Conservation (phyloP, 352 stramenopile genomes). For the Elongisporangium anandrum region DNA sequence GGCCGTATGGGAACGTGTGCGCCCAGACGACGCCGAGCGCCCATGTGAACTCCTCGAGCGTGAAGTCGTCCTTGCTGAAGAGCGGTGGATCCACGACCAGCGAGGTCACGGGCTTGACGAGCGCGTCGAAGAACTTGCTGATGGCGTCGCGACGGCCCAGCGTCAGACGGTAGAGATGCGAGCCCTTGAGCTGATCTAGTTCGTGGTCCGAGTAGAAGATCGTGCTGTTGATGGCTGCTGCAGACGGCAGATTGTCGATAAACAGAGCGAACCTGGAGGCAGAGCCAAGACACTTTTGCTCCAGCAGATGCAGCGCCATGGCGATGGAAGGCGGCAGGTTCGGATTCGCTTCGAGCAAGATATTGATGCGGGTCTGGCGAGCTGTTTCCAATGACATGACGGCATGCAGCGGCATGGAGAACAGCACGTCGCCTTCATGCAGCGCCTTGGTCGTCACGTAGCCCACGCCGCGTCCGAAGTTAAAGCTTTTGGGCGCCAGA, state of each 20-base stretch:
- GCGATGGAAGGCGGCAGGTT: constrained; percentile 34
- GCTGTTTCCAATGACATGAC: constrained; percentile 39
- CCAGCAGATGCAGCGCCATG: constrained; percentile 37
- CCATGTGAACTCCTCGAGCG: constrained; percentile 36
- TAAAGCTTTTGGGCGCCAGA: constrained; percentile 25
- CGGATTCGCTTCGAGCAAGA: constrained; percentile 39
- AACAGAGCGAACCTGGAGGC: constrained; percentile 37
- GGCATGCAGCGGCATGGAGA: constrained; percentile 23
- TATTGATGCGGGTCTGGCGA: constrained; percentile 19
- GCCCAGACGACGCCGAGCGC: constrained; percentile 43
- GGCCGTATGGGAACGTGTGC: constrained; percentile 21
- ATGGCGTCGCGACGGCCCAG: constrained; percentile 22
- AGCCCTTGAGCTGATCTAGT: constrained; percentile 27
- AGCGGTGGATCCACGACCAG: constrained; percentile 32
- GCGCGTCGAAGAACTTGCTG: constrained; percentile 33
- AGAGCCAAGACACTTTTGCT: constrained; percentile 30
- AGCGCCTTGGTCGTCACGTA: constrained; percentile 14
- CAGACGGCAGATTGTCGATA: constrained; percentile 18
- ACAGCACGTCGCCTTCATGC: constrained; percentile 12
- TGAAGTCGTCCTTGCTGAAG: constrained; percentile 41
- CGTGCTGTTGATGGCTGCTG: constrained; percentile 25
- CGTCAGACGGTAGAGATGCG: constrained; percentile 30
- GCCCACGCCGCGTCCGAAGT: constrained; percentile 35
- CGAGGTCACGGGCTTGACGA: constrained; percentile 31
- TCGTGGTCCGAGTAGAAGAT: constrained; percentile 36